A percentile compares a stretch with the other conserved stretches of the same genome.
Conservation (phyloP, 2,329 filamentous ascomycete genomes). For the Claviceps capensis region DNA sequence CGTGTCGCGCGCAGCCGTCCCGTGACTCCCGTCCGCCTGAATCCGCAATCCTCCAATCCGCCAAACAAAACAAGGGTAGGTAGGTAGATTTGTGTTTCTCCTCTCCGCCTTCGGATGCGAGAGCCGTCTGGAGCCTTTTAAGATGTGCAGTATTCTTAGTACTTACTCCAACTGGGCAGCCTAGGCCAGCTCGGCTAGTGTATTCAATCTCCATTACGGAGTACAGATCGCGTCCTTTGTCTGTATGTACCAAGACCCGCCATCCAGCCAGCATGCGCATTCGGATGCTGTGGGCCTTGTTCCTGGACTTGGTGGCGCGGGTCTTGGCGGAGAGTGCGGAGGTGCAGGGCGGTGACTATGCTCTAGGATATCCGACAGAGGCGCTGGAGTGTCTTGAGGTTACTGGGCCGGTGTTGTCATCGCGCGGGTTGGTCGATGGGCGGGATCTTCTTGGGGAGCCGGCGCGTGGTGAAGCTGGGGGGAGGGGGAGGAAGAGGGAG, state of each 20-base stretch:
- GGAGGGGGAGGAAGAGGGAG: not conserved
- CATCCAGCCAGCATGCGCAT: not conserved
- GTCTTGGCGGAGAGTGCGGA: not conserved
- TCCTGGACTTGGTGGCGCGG: not conserved
- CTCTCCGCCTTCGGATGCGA: too few species aligned
- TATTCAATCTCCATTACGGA: too few species aligned
- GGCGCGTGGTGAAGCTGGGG: too few species aligned
- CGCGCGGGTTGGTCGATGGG: constrained; percentile 20
- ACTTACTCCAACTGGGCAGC: too few species aligned
- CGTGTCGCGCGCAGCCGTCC: too few species aligned
- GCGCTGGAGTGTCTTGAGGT: constrained; percentile 50
- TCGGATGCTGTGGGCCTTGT: not conserved
- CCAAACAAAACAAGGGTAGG: too few species aligned
- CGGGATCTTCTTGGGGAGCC: constrained; percentile 2
- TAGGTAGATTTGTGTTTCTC: too few species aligned
- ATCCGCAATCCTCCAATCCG: too few species aligned
- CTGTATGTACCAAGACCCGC: not conserved
- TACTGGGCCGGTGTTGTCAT: constrained; percentile 48
- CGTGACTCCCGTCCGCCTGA: too few species aligned
- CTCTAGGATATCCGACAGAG: not conserved
- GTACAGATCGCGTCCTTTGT: not conserved
- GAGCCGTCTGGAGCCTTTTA: too few species aligned
- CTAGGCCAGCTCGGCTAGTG: too few species aligned
- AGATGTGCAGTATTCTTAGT: too few species aligned
- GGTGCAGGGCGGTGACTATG: not conserved